These are phyloP conservation scores for Apiospora kogelbergensis DNA, from an alignment of 2,329 filamentous ascomycete genomes.

Conservation along the genomic window DNA sequence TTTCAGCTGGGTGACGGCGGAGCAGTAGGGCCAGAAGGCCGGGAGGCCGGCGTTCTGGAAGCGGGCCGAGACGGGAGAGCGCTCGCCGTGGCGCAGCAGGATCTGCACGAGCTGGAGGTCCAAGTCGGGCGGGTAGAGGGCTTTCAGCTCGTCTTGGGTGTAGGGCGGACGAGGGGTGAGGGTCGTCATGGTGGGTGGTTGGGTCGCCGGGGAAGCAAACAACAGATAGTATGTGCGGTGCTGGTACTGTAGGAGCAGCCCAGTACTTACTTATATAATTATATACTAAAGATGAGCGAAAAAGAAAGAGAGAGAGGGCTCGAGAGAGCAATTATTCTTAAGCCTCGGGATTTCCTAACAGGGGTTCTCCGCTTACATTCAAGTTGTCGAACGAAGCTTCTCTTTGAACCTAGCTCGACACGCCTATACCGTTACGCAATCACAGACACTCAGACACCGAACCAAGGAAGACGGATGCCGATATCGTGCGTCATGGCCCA, in stretches of 20 bases:
- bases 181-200: conserved; percentile 68
- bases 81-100: conserved; percentile 75
- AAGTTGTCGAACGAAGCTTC: neutral
- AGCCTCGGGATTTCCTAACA: neutral
- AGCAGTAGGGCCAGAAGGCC: conserved; percentile 87
- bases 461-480: neutral
- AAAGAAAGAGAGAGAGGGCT: too few relatives aligned
- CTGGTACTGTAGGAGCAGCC: neutral
- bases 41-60: conserved; percentile 76
- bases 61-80: conserved; percentile 82
- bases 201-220: neutral
- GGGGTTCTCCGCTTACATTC: neutral
- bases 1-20: conserved; percentile 68
- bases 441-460: neutral
- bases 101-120: conserved; percentile 90
- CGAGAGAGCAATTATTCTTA: neutral
- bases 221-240: neutral
- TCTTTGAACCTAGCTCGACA: neutral
- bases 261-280: neutral
- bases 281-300: neutral
- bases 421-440: neutral
- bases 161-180: conserved; percentile 75
- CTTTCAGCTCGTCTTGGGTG: conserved; percentile 73
- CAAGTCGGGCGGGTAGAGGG: conserved; percentile 77
- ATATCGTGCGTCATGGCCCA: neutral